phyloP scores from a whole-genome alignment of 176 grass and related monocot species.

The Avena insularis region DNA sequence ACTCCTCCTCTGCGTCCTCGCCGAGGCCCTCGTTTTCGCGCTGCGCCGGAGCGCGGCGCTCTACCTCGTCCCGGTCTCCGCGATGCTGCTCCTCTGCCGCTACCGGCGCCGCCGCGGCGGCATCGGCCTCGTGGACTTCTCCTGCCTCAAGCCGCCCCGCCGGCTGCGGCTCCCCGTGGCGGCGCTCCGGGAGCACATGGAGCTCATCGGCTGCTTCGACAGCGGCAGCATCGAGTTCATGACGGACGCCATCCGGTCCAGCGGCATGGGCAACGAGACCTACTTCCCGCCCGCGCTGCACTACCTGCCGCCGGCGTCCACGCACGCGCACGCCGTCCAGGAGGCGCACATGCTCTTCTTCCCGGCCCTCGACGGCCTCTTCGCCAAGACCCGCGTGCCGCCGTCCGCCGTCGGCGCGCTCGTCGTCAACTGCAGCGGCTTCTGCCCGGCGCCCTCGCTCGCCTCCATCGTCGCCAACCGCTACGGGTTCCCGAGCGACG shows the following conservation, averaged over 20 bases:
- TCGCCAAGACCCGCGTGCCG: conserved; percentile 49
- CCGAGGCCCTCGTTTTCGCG: conserved; percentile 39
- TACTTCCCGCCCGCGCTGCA: conserved; percentile 68
- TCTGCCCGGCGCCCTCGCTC: conserved; percentile 68
- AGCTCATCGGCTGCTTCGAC: conserved; percentile 73
- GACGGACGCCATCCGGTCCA: conserved; percentile 57
- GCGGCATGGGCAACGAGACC: conserved; percentile 87
- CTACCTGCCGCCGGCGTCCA: conserved; percentile 55
- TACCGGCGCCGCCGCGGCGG: neutral
- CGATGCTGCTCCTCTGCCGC: conserved; percentile 42
- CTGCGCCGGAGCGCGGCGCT: neutral
- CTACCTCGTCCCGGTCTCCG: conserved; percentile 50
- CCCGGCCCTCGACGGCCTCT: conserved; percentile 60
- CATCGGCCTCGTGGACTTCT: conserved; percentile 63
- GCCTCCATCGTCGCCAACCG: conserved; percentile 49
- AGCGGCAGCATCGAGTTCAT: conserved; percentile 74
- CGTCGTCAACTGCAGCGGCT: conserved; percentile 69
- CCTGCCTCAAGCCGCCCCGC: conserved; percentile 65
- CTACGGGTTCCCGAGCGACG: conserved; percentile 61
- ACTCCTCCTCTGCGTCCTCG: conserved; percentile 49
- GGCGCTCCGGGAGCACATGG: conserved; percentile 56
- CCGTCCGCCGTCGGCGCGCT: conserved; percentile 60
- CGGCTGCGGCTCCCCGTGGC: conserved; percentile 54
- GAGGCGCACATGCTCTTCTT: conserved; percentile 66
- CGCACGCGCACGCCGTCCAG: conserved; percentile 45